Conservation (phyloP, 345 rosid genomes). For the Populus pruinosa region DNA sequence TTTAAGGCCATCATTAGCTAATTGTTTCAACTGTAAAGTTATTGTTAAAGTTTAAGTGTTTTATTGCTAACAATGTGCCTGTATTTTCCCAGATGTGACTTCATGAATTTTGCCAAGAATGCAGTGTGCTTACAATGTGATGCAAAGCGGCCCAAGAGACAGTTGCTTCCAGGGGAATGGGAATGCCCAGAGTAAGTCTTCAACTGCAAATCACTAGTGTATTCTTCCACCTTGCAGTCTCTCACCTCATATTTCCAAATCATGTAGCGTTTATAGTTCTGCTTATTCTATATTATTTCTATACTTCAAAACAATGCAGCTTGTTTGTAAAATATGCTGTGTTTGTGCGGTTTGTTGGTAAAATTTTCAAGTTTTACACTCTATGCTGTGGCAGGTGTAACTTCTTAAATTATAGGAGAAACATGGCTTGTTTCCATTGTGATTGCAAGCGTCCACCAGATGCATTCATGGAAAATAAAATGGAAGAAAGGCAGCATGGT, state of each 20-base stretch:
- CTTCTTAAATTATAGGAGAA: constrained; percentile 94
- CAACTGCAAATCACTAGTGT: neutral
- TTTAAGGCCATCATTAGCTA: neutral
- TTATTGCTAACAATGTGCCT: constrained; percentile 12
- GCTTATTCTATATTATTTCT: neutral
- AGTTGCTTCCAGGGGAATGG: constrained; percentile 99
- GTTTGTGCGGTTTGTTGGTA: neutral
- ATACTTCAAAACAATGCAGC: neutral
- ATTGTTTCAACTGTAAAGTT: neutral
- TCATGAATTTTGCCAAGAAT: constrained; percentile 98
- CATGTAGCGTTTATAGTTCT: constrained; percentile 1
- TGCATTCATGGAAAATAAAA: constrained; percentile 50
- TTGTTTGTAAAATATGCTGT: neutral
- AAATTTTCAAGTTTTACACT: constrained; percentile 13
- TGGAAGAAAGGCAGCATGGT: constrained; percentile 50
- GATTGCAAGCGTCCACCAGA: constrained; percentile 96
- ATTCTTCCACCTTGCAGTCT: neutral
- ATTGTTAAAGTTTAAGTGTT: neutral
- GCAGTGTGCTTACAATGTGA: constrained; percentile 90
- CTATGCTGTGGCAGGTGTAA: constrained; percentile 68
- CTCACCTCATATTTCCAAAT: neutral
- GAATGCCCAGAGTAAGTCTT: constrained; percentile 93
- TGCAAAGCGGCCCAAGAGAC: constrained; percentile 94
- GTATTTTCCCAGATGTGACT: constrained; percentile 67
- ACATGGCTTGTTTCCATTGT: constrained; percentile 88